phyloP scores from a whole-genome alignment of 208 protist genomes.

The Endotrypanum monterogeii region DNA sequence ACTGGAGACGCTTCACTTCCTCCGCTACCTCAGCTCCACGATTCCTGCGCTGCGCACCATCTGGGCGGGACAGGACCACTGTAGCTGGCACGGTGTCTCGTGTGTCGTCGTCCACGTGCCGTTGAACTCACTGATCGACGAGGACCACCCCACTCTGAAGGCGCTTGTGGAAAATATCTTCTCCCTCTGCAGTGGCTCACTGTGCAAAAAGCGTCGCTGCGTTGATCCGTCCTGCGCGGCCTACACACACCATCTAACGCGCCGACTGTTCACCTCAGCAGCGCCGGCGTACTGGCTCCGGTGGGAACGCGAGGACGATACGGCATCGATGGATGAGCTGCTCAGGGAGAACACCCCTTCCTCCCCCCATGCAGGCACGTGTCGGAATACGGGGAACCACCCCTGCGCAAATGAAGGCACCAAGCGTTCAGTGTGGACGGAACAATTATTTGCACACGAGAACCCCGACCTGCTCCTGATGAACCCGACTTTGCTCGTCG shows the following conservation, averaged over 20 bases:
- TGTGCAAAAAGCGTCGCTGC: slow-evolving; percentile 23
- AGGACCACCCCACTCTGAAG: slow-evolving; percentile 34
- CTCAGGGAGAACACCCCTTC: slow-evolving; percentile 7
- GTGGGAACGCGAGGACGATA: slow-evolving; percentile 34
- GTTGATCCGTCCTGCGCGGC: slow-evolving; percentile 14
- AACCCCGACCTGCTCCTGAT: slow-evolving; percentile 22
- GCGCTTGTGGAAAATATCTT: slow-evolving; percentile 26
- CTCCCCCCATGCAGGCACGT: neutral
- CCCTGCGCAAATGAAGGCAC: neutral
- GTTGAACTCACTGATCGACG: slow-evolving; percentile 47
- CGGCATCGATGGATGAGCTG: slow-evolving; percentile 36
- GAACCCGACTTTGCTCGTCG: slow-evolving; percentile 21
- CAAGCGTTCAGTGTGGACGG: slow-evolving; percentile 23
- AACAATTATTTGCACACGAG: slow-evolving; percentile 33
- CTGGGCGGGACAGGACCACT: slow-evolving; percentile 58
- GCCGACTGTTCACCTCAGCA: slow-evolving; percentile 25
- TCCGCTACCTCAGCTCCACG: slow-evolving; percentile 34
- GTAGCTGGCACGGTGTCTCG: slow-evolving; percentile 46
- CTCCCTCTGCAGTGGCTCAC: slow-evolving; percentile 6
- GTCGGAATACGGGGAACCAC: neutral
- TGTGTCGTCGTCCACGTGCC: slow-evolving; percentile 39
- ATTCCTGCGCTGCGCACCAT: slow-evolving; percentile 41
- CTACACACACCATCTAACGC: slow-evolving; percentile 20
- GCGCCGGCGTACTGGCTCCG: slow-evolving; percentile 30
- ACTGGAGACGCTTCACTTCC: slow-evolving; percentile 60